Base-by-base conservation (phyloP, 768 basidiomycete genomes). In the Auricularia cornea region DNA sequence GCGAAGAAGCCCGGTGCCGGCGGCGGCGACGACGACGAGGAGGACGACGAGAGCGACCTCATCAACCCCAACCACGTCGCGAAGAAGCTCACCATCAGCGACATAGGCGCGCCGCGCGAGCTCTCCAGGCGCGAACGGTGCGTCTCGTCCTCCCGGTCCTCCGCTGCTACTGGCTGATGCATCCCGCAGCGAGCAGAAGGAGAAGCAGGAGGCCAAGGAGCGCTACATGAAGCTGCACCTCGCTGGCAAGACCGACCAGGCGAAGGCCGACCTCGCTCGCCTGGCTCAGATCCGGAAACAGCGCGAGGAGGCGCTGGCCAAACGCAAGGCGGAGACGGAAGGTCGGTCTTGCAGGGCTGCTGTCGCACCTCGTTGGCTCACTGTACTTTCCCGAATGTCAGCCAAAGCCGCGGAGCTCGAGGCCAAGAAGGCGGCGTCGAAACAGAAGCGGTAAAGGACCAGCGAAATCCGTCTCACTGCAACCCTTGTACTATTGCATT, bases 181-280 rank as follows among this genome's bases (percentile, higher is more conserved):
- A 62, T 29, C 3, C 29, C 2, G 10, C 65, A 94, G 94, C 67
- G 95, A 97, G 71, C 87, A 86, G 71, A 94, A 94, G 72, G 93
- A 95, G 75, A 94, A 94, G 78, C 82, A 89, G 69, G 93, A 94
- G 1, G 91, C 93, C 1, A 84, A 91, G 71, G 92, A 93, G 30
- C 79, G 83, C 29, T 96, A 96, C 73, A 87, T 87, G 87, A 92
- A 95, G 89, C 78, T 90, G 33, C 89, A 92, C 69, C 60, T 78
- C 18, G 79, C 83, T 73, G 95, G 95, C 65, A 90, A 97, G 85
- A 98, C 95, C 0, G 86, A 89, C 38, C 82, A 97, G 72, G 94
- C 95, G 23, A 90, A 94, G 77, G 74, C 87, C 3, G 95, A 98
- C 74, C 84, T 98, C 59, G 84, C 88, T 23, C 84, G 95, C 38